phyloP scores from a whole-genome alignment of 192 early-diverging fungal genomes.

The Radiomyces spectabilis region DNA sequence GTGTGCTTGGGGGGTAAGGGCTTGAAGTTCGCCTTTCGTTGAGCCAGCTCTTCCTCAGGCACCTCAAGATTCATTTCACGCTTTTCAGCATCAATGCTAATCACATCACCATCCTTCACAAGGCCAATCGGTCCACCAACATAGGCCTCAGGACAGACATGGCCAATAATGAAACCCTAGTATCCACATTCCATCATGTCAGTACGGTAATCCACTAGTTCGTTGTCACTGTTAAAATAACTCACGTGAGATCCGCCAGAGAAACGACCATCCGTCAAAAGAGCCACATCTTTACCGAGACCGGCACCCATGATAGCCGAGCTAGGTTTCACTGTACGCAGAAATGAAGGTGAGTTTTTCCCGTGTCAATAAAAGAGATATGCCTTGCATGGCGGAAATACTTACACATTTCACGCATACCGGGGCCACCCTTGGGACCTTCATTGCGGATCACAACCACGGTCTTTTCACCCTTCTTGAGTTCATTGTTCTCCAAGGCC shows the following conservation, averaged over 20 bases:
- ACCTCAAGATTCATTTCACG: conserved; percentile 72
- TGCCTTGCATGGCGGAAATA: too few species aligned
- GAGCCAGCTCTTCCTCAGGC: conserved; percentile 64
- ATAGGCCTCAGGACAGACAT: conserved; percentile 97
- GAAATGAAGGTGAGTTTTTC: neutral
- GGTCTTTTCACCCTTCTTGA: conserved; percentile 88
- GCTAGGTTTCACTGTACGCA: conserved; percentile 74
- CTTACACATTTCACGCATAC: conserved; percentile 99
- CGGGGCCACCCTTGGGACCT: conserved; percentile 96
- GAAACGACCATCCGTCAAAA: conserved; percentile 97
- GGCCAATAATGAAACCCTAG: conserved; percentile 95
- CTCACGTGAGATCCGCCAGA: conserved; percentile 89
- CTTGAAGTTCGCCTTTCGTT: conserved; percentile 63
- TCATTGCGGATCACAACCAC: conserved; percentile 93
- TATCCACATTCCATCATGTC: neutral
- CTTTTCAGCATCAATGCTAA: conserved; percentile 80
- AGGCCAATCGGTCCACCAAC: conserved; percentile 93
- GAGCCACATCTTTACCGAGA: conserved; percentile 90
- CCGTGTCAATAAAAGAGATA: neutral
- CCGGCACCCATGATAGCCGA: conserved; percentile 99
- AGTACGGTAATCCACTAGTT: neutral
- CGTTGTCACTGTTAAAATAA: conserved; percentile 2
- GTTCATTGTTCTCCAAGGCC: conserved; percentile 79
- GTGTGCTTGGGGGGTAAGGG: conserved; percentile 80
- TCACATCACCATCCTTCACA: conserved; percentile 81